Conservation (phyloP, 1,139 yeast species). For the Debaryomyces nepalensis region DNA sequence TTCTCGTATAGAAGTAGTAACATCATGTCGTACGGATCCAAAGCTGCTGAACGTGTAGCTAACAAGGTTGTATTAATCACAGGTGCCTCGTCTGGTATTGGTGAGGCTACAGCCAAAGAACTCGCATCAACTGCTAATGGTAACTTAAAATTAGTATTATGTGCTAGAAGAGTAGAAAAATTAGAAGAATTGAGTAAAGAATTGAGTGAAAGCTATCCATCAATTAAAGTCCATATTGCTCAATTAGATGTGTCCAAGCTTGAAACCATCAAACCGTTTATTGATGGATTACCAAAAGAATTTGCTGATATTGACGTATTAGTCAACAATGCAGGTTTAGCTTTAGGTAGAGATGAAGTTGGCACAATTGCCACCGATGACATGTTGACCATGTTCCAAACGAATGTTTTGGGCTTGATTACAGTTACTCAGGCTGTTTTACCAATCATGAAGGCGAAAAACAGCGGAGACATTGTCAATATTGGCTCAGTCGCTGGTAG, state of each 20-base stretch:
- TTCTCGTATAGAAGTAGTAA: no score
- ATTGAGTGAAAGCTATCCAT: conserved; percentile 30
- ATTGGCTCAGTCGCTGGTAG: conserved; percentile 89
- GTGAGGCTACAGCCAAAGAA: conserved; percentile 48
- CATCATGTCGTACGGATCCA: conserved; percentile 53
- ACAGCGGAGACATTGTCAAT: conserved; percentile 78
- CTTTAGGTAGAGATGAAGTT: conserved; percentile 44
- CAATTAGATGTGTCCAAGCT: conserved; percentile 44
- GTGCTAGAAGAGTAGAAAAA: conserved; percentile 48
- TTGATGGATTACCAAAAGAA: conserved; percentile 36
- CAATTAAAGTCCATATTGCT: conserved; percentile 31
- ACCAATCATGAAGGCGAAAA: conserved; percentile 51
- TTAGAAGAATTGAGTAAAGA: conserved; percentile 34
- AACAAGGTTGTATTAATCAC: conserved; percentile 67
- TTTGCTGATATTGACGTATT: conserved; percentile 46
- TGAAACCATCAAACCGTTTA: conserved; percentile 37
- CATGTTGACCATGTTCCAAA: conserved; percentile 43
- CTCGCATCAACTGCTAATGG: conserved; percentile 46
- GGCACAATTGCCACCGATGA: conserved; percentile 40
- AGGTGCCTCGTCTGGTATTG: conserved; percentile 76
- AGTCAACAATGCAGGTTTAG: conserved; percentile 50
- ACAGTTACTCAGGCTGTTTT: conserved; percentile 43
- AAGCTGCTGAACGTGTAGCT: conserved; percentile 63
- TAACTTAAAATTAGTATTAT: conserved; percentile 41
- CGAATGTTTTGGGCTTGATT: conserved; percentile 49